phyloP scores from a whole-genome alignment of 2,329 filamentous ascomycete species.

The Exophiala lecanii-corni region DNA sequence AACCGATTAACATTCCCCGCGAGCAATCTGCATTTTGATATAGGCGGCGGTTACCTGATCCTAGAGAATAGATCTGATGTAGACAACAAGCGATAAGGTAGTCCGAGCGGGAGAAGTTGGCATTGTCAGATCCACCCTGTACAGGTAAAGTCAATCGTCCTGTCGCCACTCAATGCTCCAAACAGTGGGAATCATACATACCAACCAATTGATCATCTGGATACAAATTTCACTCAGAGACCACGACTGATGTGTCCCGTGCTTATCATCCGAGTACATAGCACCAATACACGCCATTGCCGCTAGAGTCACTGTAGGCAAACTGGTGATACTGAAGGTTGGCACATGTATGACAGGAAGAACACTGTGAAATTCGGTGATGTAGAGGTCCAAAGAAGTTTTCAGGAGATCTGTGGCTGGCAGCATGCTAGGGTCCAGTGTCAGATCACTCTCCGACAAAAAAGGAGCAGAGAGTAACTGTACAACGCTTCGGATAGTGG shows the following conservation, averaged over 20 bases:
- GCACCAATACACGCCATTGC: slow-evolving; percentile 22
- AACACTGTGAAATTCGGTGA: slow-evolving; percentile 17
- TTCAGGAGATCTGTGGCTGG: slow-evolving; percentile 17
- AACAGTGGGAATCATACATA: slow-evolving; percentile 3
- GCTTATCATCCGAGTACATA: slow-evolving; percentile 19
- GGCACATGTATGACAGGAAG: slow-evolving; percentile 18
- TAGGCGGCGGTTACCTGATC: slow-evolving; percentile 17
- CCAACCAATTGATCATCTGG: slow-evolving; percentile 20
- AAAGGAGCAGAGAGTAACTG: slow-evolving; percentile 15
- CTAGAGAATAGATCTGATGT: slow-evolving; percentile 19
- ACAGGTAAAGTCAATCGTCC: background rate
- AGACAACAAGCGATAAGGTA: slow-evolving; percentile 14
- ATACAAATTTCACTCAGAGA: slow-evolving; percentile 20
- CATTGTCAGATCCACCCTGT: slow-evolving; percentile 17
- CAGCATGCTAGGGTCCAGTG: slow-evolving; percentile 14
- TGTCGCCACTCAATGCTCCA: background rate
- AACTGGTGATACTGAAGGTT: slow-evolving; percentile 16
- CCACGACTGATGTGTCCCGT: slow-evolving; percentile 17
- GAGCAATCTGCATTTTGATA: slow-evolving; percentile 21
- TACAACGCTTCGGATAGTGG: slow-evolving; percentile 12
- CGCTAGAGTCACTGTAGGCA: slow-evolving; percentile 17
- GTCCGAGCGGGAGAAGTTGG: slow-evolving; percentile 15
- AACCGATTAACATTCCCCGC: slow-evolving; percentile 17
- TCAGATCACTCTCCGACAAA: slow-evolving; percentile 12
- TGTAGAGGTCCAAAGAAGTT: slow-evolving; percentile 19